Evolutionary conservation across 345 rosid species (phyloP).

Genomic region (Carallia brachiata): DNA sequence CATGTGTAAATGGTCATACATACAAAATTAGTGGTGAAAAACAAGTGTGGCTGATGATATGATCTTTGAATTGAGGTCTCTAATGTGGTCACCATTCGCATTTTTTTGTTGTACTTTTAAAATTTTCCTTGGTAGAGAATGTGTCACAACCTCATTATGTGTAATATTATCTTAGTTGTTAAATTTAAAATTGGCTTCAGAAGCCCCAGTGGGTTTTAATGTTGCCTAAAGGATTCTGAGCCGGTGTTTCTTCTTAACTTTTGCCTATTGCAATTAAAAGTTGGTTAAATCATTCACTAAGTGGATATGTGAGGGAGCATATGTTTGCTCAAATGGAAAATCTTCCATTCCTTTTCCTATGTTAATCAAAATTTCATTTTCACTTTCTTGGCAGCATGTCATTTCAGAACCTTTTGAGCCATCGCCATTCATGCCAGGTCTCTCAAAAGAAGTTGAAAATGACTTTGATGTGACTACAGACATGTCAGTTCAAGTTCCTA

Average conservation of each 20-base stretch:
- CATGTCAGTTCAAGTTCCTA: conserved; percentile 38
- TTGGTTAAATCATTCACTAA: background rate
- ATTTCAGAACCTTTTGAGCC: conserved; percentile 95
- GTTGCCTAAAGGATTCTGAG: background rate
- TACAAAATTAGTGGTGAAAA: too few relatives aligned
- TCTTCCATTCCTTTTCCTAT: background rate
- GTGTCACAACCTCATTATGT: background rate
- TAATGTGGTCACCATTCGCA: too few relatives aligned
- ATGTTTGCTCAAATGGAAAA: too few relatives aligned
- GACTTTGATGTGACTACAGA: conserved; percentile 64
- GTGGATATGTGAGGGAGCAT: too few relatives aligned
- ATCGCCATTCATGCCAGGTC: conserved; percentile 80
- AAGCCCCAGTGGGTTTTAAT: background rate
- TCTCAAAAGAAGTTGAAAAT: conserved; percentile 60
- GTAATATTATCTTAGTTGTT: background rate
- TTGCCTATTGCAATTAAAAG: background rate
- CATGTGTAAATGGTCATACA: too few relatives aligned
- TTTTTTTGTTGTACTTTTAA: background rate
- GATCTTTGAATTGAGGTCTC: too few relatives aligned
- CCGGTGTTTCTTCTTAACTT: background rate
- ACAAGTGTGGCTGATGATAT: too few relatives aligned
- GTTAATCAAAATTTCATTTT: conserved; percentile 13
- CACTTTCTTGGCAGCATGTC: conserved; percentile 62
- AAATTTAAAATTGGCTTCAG: too few relatives aligned
- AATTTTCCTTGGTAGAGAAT: background rate